Evolutionary conservation across 345 rosid species (phyloP).

Genomic region (Pugionium cornutum): DNA sequence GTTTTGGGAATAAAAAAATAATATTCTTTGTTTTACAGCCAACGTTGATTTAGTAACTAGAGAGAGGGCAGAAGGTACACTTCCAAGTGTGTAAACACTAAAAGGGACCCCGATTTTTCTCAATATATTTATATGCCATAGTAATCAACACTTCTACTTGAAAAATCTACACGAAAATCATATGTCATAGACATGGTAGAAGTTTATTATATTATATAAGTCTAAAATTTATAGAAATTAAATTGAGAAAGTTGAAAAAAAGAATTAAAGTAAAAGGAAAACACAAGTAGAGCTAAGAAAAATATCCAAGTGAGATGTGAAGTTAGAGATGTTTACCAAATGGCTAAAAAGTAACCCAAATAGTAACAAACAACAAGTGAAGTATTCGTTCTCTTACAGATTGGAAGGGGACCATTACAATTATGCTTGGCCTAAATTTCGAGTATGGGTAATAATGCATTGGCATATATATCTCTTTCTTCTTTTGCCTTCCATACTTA

Average conservation of each 20-base stretch:
- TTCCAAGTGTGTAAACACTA: too few relatives aligned
- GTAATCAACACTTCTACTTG: too few relatives aligned
- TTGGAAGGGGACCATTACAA: slow-evolving; percentile 38
- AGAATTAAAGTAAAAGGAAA: neutral
- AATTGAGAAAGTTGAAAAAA: neutral
- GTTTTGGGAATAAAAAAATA: too few relatives aligned
- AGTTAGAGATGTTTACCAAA: slow-evolving; percentile 9
- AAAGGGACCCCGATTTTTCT: too few relatives aligned
- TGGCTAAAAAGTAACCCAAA: slow-evolving; percentile 26
- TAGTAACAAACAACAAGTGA: slow-evolving; percentile 39
- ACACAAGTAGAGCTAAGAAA: neutral
- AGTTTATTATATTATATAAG: neutral
- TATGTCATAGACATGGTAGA: neutral
- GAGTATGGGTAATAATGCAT: slow-evolving; percentile 34
- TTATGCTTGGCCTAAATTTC: slow-evolving; percentile 5
- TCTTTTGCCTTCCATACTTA: slow-evolving; percentile 17
- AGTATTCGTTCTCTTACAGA: slow-evolving; percentile 23
- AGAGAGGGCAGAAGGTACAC: too few relatives aligned
- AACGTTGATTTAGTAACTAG: too few relatives aligned
- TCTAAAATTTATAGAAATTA: neutral
- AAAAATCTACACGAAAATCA: too few relatives aligned
- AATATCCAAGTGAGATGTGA: slow-evolving; percentile 21
- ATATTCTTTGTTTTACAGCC: too few relatives aligned
- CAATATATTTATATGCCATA: too few relatives aligned
- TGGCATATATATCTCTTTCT: slow-evolving; percentile 6